phyloP scores from a whole-genome alignment of 2,329 filamentous ascomycete genomes.

The Fusarium penzigii region DNA sequence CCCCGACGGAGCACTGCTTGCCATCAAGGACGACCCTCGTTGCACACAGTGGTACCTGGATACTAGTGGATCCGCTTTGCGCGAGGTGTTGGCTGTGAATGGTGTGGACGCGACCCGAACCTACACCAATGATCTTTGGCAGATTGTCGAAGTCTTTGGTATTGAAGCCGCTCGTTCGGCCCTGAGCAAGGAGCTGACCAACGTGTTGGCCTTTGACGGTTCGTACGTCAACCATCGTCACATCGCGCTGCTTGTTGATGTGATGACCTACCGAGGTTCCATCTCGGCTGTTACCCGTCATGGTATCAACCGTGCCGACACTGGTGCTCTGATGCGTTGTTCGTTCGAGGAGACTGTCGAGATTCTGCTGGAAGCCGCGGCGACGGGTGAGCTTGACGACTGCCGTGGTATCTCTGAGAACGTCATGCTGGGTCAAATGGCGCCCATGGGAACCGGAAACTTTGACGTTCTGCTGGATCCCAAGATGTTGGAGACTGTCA shows the following conservation, averaged over 20 bases:
- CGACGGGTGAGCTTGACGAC: constrained; percentile 92
- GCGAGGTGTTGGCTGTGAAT: constrained; percentile 79
- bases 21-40: constrained; percentile 69
- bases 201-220: constrained; percentile 96
- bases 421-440: constrained; percentile 96
- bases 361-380: constrained; percentile 93
- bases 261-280: constrained; percentile 94
- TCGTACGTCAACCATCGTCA: constrained; percentile 99
- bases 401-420: constrained; percentile 98
- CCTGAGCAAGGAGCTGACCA: constrained; percentile 83
- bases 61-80: constrained; percentile 86
- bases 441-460: constrained; percentile 94
- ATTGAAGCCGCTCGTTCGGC: constrained; percentile 92
- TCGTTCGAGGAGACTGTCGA: constrained; percentile 99
- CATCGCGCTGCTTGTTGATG: constrained; percentile 90
- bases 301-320: constrained; percentile 97
- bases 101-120: constrained; percentile 86
- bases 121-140: constrained; percentile 93
- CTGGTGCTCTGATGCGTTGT: constrained; percentile 97
- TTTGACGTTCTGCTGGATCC: constrained; percentile 93
- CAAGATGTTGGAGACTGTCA: constrained; percentile 92
- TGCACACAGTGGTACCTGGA: constrained; percentile 97
- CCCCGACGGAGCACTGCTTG: constrained; percentile 71
- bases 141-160: constrained; percentile 91
- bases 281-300: constrained; percentile 97